Conservation (phyloP, 1,284 basidiomycete genomes). For the Phenoliferia sp. region DNA sequence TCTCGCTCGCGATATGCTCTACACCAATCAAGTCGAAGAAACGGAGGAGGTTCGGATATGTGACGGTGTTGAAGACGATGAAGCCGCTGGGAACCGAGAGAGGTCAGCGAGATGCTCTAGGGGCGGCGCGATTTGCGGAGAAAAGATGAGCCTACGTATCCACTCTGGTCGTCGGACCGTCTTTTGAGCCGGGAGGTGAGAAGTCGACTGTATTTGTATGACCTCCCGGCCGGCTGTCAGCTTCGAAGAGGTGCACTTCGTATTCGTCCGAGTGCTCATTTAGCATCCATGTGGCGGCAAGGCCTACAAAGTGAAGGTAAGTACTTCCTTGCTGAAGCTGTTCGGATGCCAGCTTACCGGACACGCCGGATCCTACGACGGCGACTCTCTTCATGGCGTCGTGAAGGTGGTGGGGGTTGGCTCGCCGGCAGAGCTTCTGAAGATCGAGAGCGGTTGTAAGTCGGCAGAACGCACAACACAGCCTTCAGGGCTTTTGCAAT, state of each 20-base stretch:
- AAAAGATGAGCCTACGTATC: conserved; percentile 9
- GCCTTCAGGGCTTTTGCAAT: too few species aligned
- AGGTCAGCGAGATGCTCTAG: not conserved
- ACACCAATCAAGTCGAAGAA: conserved; percentile 60
- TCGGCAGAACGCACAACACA: too few species aligned
- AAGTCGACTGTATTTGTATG: conserved; percentile 73
- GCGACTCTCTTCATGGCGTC: not conserved
- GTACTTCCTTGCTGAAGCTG: not conserved
- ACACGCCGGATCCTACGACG: not conserved
- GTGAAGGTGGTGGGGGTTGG: not conserved
- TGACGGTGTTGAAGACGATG: conserved; percentile 55
- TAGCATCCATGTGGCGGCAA: conserved; percentile 72
- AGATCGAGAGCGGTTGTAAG: not conserved
- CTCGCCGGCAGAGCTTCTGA: not conserved
- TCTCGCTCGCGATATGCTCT: conserved; percentile 58
- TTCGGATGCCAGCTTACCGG: not conserved
- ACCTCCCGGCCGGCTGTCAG: conserved; percentile 63
- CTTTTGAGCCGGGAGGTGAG: conserved; percentile 21
- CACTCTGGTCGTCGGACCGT: not conserved
- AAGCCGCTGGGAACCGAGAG: conserved; percentile 19
- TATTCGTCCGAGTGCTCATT: conserved; percentile 69
- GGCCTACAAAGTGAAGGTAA: conserved; percentile 50
- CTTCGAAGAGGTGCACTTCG: conserved; percentile 73
- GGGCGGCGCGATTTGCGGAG: not conserved
- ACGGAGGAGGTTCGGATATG: conserved; percentile 74